Conservation (phyloP, 352 stramenopile genomes). For the Pythium phragmiticola region DNA sequence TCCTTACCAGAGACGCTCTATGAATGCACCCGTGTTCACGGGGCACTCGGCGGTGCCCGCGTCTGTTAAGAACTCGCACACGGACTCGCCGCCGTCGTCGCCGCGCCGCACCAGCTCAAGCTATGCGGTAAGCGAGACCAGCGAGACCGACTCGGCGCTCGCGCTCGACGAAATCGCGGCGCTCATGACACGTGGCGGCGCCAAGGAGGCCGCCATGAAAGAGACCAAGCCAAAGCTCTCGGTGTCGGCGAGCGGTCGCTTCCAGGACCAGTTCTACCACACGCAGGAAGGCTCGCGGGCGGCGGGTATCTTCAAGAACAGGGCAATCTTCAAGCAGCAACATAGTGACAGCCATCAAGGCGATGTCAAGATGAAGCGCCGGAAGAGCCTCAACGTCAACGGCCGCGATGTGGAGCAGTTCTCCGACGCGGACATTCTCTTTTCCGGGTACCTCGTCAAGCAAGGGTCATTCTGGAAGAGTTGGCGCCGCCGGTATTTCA, state of each 20-base stretch:
- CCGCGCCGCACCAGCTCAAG: slow-evolving; percentile 5
- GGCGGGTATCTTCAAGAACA: slow-evolving; percentile 80
- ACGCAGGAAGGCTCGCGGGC: slow-evolving; percentile 74
- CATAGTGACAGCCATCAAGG: slow-evolving; percentile 23
- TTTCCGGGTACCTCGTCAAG: slow-evolving; percentile 77
- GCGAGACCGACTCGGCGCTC: slow-evolving; percentile 11
- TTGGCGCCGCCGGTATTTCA: slow-evolving; percentile 82
- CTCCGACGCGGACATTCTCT: slow-evolving; percentile 82
- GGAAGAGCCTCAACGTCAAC: slow-evolving; percentile 69
- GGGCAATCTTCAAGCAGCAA: slow-evolving; percentile 57
- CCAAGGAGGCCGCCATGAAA: slow-evolving; percentile 6
- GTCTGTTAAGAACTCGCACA: background rate
- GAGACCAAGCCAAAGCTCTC: slow-evolving; percentile 59
- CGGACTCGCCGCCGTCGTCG: slow-evolving; percentile 20
- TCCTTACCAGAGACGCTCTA: background rate
- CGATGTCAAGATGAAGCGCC: slow-evolving; percentile 32
- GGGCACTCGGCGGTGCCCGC: background rate
- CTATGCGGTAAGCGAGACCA: slow-evolving; percentile 3
- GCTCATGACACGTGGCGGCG: slow-evolving; percentile 23
- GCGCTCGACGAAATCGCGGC: slow-evolving; percentile 28
- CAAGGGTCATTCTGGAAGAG: slow-evolving; percentile 89
- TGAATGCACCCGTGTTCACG: slow-evolving; percentile 5
- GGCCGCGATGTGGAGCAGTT: slow-evolving; percentile 84
- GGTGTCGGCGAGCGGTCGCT: slow-evolving; percentile 78
- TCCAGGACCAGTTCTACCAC: slow-evolving; percentile 88